These are phyloP conservation scores for Aphanomyces invadans DNA, from an alignment of 352 stramenopile species.

Conservation along the genomic window DNA sequence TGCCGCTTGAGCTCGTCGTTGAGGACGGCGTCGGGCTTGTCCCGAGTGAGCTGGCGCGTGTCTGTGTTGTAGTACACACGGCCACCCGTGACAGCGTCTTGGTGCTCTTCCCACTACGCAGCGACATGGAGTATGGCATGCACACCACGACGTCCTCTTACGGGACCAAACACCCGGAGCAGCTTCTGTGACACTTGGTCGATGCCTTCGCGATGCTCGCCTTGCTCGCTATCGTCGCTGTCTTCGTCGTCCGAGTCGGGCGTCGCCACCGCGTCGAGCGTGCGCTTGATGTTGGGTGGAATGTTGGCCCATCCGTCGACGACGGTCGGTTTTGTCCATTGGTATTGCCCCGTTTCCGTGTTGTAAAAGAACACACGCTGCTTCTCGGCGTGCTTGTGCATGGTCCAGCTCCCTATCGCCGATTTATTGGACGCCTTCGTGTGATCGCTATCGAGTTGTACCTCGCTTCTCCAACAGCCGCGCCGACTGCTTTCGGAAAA, in stretches of 20 bases:
- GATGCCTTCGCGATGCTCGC: background rate
- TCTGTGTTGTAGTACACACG: slow-evolving; percentile 28
- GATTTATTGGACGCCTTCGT: background rate
- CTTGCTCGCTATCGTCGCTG: background rate
- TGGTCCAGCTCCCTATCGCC: slow-evolving; percentile 2
- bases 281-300: slow-evolving; percentile 23
- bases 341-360: slow-evolving; percentile 37
- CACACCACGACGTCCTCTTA: background rate
- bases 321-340: slow-evolving; percentile 44
- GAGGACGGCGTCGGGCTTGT: slow-evolving; percentile 50
- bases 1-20: slow-evolving; percentile 45
- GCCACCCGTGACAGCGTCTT: slow-evolving; percentile 1
- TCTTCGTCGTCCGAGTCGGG: slow-evolving; percentile 38
- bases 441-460: background rate
- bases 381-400: slow-evolving; percentile 1
- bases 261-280: slow-evolving; percentile 29
- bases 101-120: slow-evolving; percentile 17
- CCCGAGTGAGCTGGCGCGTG: slow-evolving; percentile 34
- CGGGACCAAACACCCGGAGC: background rate
- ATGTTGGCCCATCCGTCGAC: slow-evolving; percentile 43
- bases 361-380: slow-evolving; percentile 73
- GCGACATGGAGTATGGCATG: background rate
- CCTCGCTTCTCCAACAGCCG: slow-evolving; percentile 16
- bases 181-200: slow-evolving; percentile 9
- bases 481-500: background rate